These are phyloP conservation scores for Udeniomyces megalosporus DNA, from an alignment of 768 basidiomycete species.

Conservation along the genomic window DNA sequence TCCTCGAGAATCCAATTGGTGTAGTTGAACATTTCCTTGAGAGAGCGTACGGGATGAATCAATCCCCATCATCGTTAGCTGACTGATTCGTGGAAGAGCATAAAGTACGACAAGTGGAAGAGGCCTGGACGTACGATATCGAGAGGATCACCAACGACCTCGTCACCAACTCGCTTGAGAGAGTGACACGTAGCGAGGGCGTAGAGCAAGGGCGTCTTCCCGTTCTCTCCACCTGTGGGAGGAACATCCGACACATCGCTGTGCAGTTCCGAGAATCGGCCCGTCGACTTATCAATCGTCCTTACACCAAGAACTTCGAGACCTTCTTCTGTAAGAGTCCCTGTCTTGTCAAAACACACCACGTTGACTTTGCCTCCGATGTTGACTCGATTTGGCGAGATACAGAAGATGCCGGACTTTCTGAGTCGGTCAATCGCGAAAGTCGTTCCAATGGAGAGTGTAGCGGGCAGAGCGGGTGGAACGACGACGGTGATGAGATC, in stretches of 20 bases:
- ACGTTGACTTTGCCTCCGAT: constrained; percentile 91
- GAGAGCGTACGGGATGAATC: neutral
- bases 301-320: constrained; percentile 91
- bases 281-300: constrained; percentile 52
- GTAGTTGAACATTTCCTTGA: constrained; percentile 84
- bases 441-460: constrained; percentile 89
- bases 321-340: constrained; percentile 94
- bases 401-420: constrained; percentile 80
- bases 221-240: constrained; percentile 36
- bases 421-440: constrained; percentile 82
- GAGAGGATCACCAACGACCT: constrained; percentile 84
- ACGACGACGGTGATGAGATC: constrained; percentile 96
- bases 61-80: neutral
- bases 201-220: constrained; percentile 71
- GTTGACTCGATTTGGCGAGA: constrained; percentile 88
- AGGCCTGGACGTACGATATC: constrained; percentile 43
- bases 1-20: constrained; percentile 94
- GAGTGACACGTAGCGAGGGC: constrained; percentile 94
- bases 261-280: constrained; percentile 77
- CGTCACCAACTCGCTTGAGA: constrained; percentile 71
- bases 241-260: constrained; percentile 77
- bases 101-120: neutral
- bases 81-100: neutral
- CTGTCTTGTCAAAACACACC: constrained; percentile 98
- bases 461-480: constrained; percentile 91